Base-by-base conservation (phyloP, 768 basidiomycete species). In the Trametes coccinea region DNA sequence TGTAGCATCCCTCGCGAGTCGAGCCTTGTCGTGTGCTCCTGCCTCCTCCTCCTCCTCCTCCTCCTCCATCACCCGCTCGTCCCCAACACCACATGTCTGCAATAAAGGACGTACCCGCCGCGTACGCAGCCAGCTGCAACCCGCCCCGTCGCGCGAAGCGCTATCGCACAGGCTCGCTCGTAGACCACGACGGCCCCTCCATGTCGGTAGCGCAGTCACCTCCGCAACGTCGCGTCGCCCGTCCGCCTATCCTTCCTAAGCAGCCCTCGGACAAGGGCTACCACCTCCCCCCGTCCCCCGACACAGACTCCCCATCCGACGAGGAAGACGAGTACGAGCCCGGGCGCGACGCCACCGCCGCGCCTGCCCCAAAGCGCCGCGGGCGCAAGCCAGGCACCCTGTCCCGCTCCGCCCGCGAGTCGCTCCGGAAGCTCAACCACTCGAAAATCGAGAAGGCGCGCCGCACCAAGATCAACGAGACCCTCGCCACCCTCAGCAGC, bases 381-480 rank as follows among this genome's bases (percentile, higher is more conserved):
- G 85, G 91, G 16, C 79, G 83, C 53, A 90, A 89, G 69, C 88
- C 90, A 0, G 87, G 86, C 8, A 80, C 84, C 8, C 74, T 90
- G 48, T 89, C 89, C 16, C 88, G 90, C 62, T 82, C 83, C 13
- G 90, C 90, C 33, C 82, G 95, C 49, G 94, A 96, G 75, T 84
- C 88, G 2, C 87, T 93, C 74, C 85, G 95, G 54, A 93, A 95
- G 73, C 84, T 93, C 39, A 97, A 97, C 75, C 95, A 98, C 70
- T 92, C 90, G 5, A 86, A 95, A 63, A 98, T 98, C 71, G 95
- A 98, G 77, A 92, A 95, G 71, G 86, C 95, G 0, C 79, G 95
- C 33, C 81, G 95, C 61, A 96, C 95, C 10, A 97, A 97, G 82
- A 98, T 98, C 65, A 98, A 98, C 71, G 89, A 93, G 53, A 93